Evolutionary conservation across 768 basidiomycete species (phyloP).

Genomic region (Tylopilus intermedius): DNA sequence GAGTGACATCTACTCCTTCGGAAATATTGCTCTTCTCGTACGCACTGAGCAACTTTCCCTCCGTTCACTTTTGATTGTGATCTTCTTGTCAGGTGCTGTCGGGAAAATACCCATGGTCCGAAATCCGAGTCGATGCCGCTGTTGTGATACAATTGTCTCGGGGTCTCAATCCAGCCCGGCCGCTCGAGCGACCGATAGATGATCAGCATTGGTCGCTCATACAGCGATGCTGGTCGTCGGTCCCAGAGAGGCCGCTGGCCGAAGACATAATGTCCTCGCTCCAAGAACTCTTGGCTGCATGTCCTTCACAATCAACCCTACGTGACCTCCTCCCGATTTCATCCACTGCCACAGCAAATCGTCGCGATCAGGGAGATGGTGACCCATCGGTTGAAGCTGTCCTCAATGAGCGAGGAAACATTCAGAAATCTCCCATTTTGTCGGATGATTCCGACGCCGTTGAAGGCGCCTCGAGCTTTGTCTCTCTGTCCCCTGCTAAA

Average conservation of each 20-base stretch:
- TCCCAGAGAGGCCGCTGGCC: background rate
- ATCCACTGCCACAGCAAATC: too few species aligned
- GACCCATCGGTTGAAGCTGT: too few species aligned
- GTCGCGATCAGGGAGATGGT: too few species aligned
- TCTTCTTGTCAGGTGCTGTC: background rate
- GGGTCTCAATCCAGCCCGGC: background rate
- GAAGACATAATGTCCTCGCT: background rate
- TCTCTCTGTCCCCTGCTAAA: too few species aligned
- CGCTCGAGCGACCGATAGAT: slow-evolving; percentile 1
- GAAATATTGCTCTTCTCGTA: slow-evolving; percentile 4
- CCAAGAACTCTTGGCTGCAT: background rate
- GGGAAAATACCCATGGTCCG: background rate
- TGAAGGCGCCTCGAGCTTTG: too few species aligned
- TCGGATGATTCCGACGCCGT: too few species aligned
- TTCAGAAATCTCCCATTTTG: too few species aligned
- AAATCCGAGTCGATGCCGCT: background rate
- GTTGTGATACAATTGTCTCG: background rate
- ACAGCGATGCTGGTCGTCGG: slow-evolving; percentile 3
- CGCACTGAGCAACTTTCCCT: background rate
- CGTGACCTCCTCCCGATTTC: background rate
- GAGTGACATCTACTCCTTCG: slow-evolving; percentile 9
- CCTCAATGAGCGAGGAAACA: too few species aligned
- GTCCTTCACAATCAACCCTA: background rate
- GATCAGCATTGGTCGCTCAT: slow-evolving; percentile 5
- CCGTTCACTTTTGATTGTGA: background rate